phyloP scores from a whole-genome alignment of 2,329 filamentous ascomycete genomes.

The Botrytis tulipae region DNA sequence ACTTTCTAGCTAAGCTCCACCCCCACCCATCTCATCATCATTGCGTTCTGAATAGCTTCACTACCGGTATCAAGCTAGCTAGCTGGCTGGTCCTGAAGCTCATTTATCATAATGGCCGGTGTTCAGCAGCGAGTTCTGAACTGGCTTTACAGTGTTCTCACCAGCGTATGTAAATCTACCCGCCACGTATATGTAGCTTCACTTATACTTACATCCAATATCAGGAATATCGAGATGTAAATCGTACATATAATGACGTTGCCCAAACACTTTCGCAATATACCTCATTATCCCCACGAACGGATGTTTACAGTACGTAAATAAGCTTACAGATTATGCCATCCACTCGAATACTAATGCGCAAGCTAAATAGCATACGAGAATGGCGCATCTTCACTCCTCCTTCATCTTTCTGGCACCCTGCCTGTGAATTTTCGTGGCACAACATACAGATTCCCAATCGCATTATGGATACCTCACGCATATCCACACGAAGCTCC shows the following conservation, averaged over 20 bases:
- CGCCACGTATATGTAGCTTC: neutral
- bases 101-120: slow-evolving; percentile 45
- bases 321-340: neutral
- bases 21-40: neutral
- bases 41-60: slow-evolving; percentile 18
- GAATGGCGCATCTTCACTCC: slow-evolving; percentile 79
- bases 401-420: slow-evolving; percentile 83
- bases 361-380: slow-evolving; percentile 66
- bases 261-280: slow-evolving; percentile 78
- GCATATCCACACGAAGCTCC: slow-evolving; percentile 84
- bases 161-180: slow-evolving; percentile 54
- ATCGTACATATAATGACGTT: slow-evolving; percentile 88
- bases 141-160: slow-evolving; percentile 92
- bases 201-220: slow-evolving; percentile 22
- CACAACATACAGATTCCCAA: slow-evolving; percentile 83
- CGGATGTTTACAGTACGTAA: slow-evolving; percentile 86
- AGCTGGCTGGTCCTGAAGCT: slow-evolving; percentile 21
- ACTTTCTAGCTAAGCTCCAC: neutral
- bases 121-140: slow-evolving; percentile 88
- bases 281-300: slow-evolving; percentile 77
- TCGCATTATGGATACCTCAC: slow-evolving; percentile 91
- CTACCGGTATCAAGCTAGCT: neutral
- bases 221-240: slow-evolving; percentile 91
- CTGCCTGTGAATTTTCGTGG: slow-evolving; percentile 90
- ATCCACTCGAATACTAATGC: slow-evolving; percentile 20